Base-by-base conservation (phyloP, 495 filamentous ascomycete genomes). In the Tuber melanosporum region DNA sequence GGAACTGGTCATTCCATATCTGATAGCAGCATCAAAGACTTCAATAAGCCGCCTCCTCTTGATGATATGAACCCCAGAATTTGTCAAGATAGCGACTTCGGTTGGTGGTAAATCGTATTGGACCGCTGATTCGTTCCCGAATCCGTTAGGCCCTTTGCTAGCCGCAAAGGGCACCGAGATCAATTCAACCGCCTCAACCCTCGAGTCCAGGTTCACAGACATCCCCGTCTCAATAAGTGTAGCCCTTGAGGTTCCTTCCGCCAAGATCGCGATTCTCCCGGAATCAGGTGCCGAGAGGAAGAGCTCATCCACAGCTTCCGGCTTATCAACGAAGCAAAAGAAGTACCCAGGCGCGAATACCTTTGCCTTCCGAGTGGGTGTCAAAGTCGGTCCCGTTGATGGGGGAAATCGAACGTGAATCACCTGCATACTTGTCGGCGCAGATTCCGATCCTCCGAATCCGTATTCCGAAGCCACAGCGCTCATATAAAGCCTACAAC, bases 381-480 rank as follows among this genome's bases (percentile, higher is more conserved):
- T 78, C 3, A 84, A 73, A 12, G 82, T 72, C 44, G 83, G 74
- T 71, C 75, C 79, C 49, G 74, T 73, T 46, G 75, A 69, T 0
- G 95, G 95, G 14, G 95, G 96, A 74, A 97, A 97, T 81, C 94
- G 96, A 83, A 98, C 91, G 81, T 95, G 94, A 78, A 96, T 92
- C 36, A 98, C 90, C 83, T 97, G 94, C 94, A 99, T 98, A 85
- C 93, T 98, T 72, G 92, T 95, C 5, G 96, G 95, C 0, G 94
- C 90, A 39, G 90, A 87, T 42, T 89, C 86, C 19, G 88, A 86
- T 9, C 87, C 86, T 84, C 90, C 91, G 75, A 90, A 91, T 49
- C 89, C 91, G 71, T 91, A 91, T 10, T 92, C 89, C 62, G 91
- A 91, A 2, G 95, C 97, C 32, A 80, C 79, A 9, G 95, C 94